These are phyloP conservation scores for Clonostachys solani DNA, from an alignment of 2,329 filamentous ascomycete species.

Conservation along the genomic window DNA sequence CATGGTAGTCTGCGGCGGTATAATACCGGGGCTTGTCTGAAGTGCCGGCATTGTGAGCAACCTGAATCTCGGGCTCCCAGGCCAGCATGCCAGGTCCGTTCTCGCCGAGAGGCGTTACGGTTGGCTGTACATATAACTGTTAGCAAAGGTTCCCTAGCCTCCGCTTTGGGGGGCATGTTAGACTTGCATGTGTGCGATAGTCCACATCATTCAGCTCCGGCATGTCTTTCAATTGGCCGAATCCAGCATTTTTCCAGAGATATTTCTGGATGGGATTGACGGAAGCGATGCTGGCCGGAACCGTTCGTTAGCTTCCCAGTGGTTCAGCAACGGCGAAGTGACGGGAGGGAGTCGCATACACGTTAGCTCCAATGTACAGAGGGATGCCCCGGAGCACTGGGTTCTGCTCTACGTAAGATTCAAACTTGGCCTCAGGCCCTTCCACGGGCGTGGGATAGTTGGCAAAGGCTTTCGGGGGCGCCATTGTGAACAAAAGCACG, in stretches of 20 bases:
- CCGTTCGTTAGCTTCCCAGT: not conserved
- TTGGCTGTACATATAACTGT: conserved; percentile 33
- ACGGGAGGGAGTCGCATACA: conserved; percentile 39
- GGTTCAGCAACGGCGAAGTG: not conserved
- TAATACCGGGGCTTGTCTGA: conserved; percentile 50
- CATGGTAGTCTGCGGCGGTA: conserved; percentile 72
- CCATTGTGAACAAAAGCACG: conserved; percentile 10
- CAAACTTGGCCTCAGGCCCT: conserved; percentile 28
- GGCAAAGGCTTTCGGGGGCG: conserved; percentile 25
- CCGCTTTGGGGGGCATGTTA: no score
- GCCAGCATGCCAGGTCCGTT: conserved; percentile 26
- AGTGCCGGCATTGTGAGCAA: conserved; percentile 23
- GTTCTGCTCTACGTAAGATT: conserved; percentile 48
- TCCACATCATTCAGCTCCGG: conserved; percentile 37
- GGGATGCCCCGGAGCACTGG: conserved; percentile 64
- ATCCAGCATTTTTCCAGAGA: conserved; percentile 67
- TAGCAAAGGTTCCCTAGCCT: not conserved
- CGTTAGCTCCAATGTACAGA: conserved; percentile 54
- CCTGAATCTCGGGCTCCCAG: conserved; percentile 34
- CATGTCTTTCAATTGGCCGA: conserved; percentile 41
- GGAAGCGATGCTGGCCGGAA: conserved; percentile 1
- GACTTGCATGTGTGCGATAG: conserved; percentile 43
- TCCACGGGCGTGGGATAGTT: conserved; percentile 34
- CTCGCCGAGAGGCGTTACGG: conserved; percentile 46
- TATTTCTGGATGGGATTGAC: conserved; percentile 46